Conservation (phyloP, 768 basidiomycete species). For the Hydnomerulius pinastri region DNA sequence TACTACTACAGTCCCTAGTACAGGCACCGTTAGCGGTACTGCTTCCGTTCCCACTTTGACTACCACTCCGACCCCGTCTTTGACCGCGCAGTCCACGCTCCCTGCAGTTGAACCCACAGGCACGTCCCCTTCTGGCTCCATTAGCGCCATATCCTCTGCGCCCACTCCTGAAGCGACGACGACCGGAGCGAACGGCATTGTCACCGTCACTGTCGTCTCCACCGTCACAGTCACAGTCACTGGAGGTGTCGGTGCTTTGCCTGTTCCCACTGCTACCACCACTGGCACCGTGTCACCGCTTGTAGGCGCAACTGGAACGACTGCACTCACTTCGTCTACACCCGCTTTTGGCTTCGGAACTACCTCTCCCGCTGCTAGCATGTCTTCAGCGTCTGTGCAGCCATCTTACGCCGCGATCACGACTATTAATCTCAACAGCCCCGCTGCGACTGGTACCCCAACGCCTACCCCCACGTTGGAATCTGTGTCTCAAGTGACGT, state of each 20-base stretch:
- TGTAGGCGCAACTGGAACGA: neutral
- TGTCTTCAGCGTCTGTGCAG: neutral
- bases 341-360: neutral
- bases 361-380: neutral
- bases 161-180: slow-evolving; percentile 2
- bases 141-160: neutral
- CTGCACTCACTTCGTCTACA: neutral
- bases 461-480: neutral
- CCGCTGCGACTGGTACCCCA: neutral
- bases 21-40: neutral
- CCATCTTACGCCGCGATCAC: slow-evolving; percentile 2
- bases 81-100: neutral
- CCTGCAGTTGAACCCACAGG: neutral
- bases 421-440: slow-evolving; percentile 11
- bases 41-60: neutral
- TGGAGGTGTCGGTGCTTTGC: neutral
- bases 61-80: neutral
- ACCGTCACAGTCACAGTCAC: slow-evolving; percentile 9
- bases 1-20: neutral
- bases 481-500: neutral
- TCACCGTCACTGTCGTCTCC: slow-evolving; percentile 8
- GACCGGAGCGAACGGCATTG: slow-evolving; percentile 1
- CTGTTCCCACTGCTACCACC: neutral
- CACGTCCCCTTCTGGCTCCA: neutral
- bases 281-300: neutral